These are phyloP conservation scores for Voacanga thouarsii DNA, from an alignment of 257 asterid species.

Conservation along the genomic window DNA sequence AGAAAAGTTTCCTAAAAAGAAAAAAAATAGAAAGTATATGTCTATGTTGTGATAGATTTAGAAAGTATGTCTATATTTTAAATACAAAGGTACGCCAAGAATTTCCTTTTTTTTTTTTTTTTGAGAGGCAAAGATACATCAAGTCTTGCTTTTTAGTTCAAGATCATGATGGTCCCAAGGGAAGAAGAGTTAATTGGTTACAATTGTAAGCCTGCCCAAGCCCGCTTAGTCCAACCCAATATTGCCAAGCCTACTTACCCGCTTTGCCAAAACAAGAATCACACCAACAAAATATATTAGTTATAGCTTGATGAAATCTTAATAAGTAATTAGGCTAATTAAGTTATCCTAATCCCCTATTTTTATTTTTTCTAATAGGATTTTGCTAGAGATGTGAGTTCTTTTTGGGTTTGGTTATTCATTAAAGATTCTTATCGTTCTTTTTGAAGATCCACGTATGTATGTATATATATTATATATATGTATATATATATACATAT, in stretches of 20 bases:
- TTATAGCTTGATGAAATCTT: slow-evolving; percentile 4
- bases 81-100: neutral
- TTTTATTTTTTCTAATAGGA: neutral
- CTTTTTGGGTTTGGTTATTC: slow-evolving; percentile 13
- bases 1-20: neutral
- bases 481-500: slow-evolving; percentile 14
- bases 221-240: slow-evolving; percentile 34
- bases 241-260: slow-evolving; percentile 23
- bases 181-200: slow-evolving; percentile 18
- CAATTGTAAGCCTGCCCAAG: slow-evolving; percentile 26
- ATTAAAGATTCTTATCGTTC: slow-evolving; percentile 20
- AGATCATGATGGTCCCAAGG: slow-evolving; percentile 18
- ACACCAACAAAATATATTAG: neutral
- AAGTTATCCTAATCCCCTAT: slow-evolving; percentile 18
- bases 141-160: slow-evolving; percentile 6
- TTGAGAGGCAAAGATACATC: neutral
- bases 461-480: slow-evolving; percentile 22
- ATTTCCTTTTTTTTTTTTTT: too few species aligned
- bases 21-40: neutral
- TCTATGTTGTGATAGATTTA: neutral
- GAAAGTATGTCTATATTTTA: neutral
- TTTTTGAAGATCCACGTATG: slow-evolving; percentile 19
- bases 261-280: slow-evolving; percentile 18
- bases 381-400: slow-evolving; percentile 12
- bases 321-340: slow-evolving; percentile 6